Conservation (phyloP, 164 flowering plant species). For the Piper betle region DNA sequence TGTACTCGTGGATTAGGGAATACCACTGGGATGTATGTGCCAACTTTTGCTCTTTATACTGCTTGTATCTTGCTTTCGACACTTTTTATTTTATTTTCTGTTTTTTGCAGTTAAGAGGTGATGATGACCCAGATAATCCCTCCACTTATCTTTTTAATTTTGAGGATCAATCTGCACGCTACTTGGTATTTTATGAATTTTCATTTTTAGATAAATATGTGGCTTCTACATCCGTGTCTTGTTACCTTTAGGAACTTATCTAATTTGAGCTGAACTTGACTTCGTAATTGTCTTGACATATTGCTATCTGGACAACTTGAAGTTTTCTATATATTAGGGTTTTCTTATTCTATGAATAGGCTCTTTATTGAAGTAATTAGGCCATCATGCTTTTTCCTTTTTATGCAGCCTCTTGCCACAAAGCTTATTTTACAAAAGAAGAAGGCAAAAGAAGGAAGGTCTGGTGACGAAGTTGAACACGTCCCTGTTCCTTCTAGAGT, state of each 20-base stretch:
- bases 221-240: not conserved
- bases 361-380: not conserved
- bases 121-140: constrained; percentile 63
- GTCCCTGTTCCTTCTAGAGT: constrained; percentile 65
- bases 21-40: constrained; percentile 90
- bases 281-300: not conserved
- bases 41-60: not conserved
- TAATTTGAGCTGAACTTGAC: not conserved
- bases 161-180: constrained; percentile 73
- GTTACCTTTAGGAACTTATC: not conserved
- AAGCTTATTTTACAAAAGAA: constrained; percentile 69
- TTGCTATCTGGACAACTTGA: not conserved
- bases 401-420: constrained; percentile 82
- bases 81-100: not conserved
- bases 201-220: too few relatives aligned
- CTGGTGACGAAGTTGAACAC: constrained; percentile 68
- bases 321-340: not conserved
- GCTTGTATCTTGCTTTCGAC: not conserved
- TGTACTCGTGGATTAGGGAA: constrained; percentile 87
- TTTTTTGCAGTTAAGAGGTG: constrained; percentile 68
- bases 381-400: not conserved
- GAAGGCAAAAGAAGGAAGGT: constrained; percentile 79
- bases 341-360: not conserved
- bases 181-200: constrained; percentile 34
- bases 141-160: constrained; percentile 71